phyloP scores from a whole-genome alignment of 1,284 basidiomycete genomes.

The Irpex sp. region DNA sequence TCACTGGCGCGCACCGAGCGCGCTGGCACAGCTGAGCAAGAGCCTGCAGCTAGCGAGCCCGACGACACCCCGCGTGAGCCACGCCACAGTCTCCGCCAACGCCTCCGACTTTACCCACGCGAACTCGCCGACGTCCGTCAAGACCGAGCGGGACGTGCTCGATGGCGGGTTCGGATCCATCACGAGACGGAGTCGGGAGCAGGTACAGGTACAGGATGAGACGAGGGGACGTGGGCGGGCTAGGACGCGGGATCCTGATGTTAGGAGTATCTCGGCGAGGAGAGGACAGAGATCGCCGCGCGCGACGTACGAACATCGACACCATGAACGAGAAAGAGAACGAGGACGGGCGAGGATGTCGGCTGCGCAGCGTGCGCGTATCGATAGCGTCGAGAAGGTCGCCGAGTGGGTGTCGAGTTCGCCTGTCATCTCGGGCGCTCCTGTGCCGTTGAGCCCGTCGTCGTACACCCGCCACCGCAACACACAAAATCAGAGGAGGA shows the following conservation, averaged over 20 bases:
- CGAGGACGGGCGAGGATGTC: not conserved
- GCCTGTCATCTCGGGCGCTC: constrained; percentile 20
- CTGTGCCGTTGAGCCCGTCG: constrained; percentile 17
- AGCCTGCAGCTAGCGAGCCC: constrained; percentile 26
- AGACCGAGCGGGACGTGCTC: constrained; percentile 13
- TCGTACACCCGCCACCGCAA: constrained; percentile 5
- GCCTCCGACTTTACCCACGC: not conserved
- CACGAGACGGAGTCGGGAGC: not conserved
- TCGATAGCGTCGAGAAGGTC: constrained; percentile 32
- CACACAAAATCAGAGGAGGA: constrained; percentile 16
- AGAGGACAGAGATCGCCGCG: constrained; percentile 14
- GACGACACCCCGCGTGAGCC: constrained; percentile 29
- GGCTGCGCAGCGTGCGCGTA: constrained; percentile 20
- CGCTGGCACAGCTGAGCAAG: constrained; percentile 38
- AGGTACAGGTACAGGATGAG: constrained; percentile 21
- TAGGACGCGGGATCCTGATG: constrained; percentile 22
- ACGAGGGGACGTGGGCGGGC: constrained; percentile 16
- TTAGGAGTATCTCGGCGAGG: constrained; percentile 26
- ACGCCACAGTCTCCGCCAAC: constrained; percentile 26
- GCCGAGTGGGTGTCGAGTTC: constrained; percentile 31
- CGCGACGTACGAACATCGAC: constrained; percentile 7
- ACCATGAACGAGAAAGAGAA: not conserved
- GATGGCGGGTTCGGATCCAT: not conserved
- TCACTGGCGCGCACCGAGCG: constrained; percentile 25
- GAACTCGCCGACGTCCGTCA: constrained; percentile 2